Conservation (phyloP, 352 stramenopile species). For the Pythium dissotocum region DNA sequence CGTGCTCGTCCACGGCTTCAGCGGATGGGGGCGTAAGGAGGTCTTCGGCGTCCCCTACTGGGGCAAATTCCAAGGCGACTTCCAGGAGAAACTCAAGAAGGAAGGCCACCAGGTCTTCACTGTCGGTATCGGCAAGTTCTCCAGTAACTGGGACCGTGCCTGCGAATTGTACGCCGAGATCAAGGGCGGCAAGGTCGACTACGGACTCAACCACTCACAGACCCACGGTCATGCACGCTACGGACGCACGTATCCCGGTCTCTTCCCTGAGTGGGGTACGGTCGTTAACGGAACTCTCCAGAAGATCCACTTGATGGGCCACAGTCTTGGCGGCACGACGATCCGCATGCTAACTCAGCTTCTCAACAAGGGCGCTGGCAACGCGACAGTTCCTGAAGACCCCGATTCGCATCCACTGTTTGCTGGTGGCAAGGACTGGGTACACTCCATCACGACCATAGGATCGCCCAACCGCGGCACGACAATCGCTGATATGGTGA, state of each 20-base stretch:
- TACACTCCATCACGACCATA: constrained; percentile 8
- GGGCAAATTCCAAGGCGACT: constrained; percentile 47
- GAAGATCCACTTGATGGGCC: constrained; percentile 32
- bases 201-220: constrained; percentile 33
- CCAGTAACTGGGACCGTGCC: constrained; percentile 66
- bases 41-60: constrained; percentile 53
- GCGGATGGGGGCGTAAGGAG: constrained; percentile 44
- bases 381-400: constrained; percentile 9
- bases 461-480: constrained; percentile 16
- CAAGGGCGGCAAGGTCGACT: constrained; percentile 27
- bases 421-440: constrained; percentile 13
- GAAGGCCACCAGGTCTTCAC: constrained; percentile 52
- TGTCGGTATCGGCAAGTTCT: constrained; percentile 52
- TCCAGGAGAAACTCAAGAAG: background rate
- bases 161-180: constrained; percentile 65
- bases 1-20: constrained; percentile 56
- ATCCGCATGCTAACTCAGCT: constrained; percentile 18
- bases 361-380: constrained; percentile 13
- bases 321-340: constrained; percentile 23
- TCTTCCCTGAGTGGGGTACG: constrained; percentile 31
- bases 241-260: constrained; percentile 17
- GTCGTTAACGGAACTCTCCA: constrained; percentile 26
- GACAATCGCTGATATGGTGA: constrained; percentile 9
- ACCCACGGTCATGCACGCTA: constrained; percentile 38
- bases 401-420: constrained; percentile 11